Base-by-base conservation (phyloP, 768 basidiomycete genomes). In the Suillus ampliporus region DNA sequence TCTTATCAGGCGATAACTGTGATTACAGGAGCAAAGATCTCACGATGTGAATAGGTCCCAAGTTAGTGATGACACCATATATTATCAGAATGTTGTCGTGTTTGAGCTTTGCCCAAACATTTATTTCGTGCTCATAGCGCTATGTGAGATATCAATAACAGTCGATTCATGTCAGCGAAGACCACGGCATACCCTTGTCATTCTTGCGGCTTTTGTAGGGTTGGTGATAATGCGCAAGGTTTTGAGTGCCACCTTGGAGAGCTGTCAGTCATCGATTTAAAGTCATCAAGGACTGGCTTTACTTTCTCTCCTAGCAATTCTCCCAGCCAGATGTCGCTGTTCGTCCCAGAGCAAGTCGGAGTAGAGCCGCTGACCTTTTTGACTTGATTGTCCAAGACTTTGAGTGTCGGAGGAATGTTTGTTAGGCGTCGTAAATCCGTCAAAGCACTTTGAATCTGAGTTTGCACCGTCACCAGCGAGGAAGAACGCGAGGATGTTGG, bases 51-150 rank as follows among this genome's bases (percentile, higher is more conserved):
- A 87, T 75, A 47, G 81, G 79, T 0, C 83, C 84, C 61, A 83
- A 76, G 63, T 86, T 78, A 6, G 84, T 85, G 3, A 86, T 82
- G 57, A 87, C 80, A 5, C 87, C 86, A 65, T 84, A 81, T 67
- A 88, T 81, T n/a, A 82, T 62, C 47, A 74, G 67, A 21, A 74
- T 67, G 57, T 88, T 81, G n/a, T 78, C 76, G 56, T 87, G 77
- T 60, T 78, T 73, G 46, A 88, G 75, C 54, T 77, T 72, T 17
- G 82, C 79, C 86, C 86, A 88, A 21, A 86, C 76, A 19, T 69
- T 66, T 21, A 88, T 82, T 72, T 88, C 87, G 57, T 82, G 80
- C 67, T 84, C 80, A 63, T 88, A 84, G 34, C 85, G 82, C 86
- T 88, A 60, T 31, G 31, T 43, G 10, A 17, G 48, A 62, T 1